Conservation (phyloP, 2,329 filamentous ascomycete genomes). For the Xylaria multiplex region DNA sequence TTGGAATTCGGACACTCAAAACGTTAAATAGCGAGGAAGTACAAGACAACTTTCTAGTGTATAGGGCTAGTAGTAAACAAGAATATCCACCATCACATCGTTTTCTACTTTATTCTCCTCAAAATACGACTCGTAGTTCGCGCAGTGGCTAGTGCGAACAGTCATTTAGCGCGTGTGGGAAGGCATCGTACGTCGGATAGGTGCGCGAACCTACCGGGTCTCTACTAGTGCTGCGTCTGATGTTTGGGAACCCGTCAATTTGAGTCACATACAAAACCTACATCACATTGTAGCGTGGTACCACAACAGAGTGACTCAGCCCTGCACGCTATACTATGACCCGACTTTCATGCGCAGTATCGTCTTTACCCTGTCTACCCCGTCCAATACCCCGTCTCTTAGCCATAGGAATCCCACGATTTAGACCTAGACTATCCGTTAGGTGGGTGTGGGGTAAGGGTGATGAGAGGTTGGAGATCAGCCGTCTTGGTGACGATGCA, state of each 20-base stretch:
- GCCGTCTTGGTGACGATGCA: constrained; percentile 1
- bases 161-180: neutral
- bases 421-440: neutral
- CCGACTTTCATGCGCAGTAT: constrained; percentile 7
- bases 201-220: neutral
- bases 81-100: neutral
- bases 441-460: constrained; percentile 19
- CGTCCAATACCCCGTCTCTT: neutral
- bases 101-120: neutral
- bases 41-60: neutral
- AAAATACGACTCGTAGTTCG: constrained; percentile 1
- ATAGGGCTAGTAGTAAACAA: neutral
- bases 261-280: constrained; percentile 9
- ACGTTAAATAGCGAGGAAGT: constrained; percentile 9
- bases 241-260: neutral
- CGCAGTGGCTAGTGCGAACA: neutral
- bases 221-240: neutral
- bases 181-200: constrained; percentile 7
- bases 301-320: constrained; percentile 26
- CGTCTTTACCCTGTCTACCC: neutral
- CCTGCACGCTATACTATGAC: constrained; percentile 10
- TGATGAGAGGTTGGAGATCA: constrained; percentile 7
- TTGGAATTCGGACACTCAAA: neutral
- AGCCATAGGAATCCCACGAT: neutral
- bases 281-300: constrained; percentile 15